A percentile compares a stretch with the other conserved stretches of the same genome.
Conservation (phyloP, 768 basidiomycete genomes). For the Daedalea quercina region DNA sequence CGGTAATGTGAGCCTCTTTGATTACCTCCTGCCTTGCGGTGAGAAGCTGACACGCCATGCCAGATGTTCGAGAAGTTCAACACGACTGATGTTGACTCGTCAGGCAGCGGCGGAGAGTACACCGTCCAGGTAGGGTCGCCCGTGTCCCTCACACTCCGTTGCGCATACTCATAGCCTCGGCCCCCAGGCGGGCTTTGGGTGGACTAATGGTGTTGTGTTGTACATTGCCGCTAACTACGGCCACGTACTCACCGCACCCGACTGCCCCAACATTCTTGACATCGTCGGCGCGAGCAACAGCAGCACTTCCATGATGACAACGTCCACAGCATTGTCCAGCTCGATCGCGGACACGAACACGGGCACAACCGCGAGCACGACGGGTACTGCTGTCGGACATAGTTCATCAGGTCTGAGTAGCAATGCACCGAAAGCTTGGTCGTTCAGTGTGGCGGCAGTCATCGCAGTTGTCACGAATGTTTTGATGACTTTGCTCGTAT, state of each 20-base stretch:
- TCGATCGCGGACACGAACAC: too few relatives aligned
- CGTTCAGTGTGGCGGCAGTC: too few relatives aligned
- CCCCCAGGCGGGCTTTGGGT: slow-evolving; percentile 68
- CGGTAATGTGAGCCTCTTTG: slow-evolving; percentile 59
- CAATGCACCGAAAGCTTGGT: too few relatives aligned
- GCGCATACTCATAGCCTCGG: neutral
- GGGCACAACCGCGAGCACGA: too few relatives aligned
- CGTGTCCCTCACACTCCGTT: neutral
- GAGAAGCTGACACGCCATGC: neutral
- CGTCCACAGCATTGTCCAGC: too few relatives aligned
- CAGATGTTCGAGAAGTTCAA: slow-evolving; percentile 93
- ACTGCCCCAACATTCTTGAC: slow-evolving; percentile 47
- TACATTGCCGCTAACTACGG: slow-evolving; percentile 73
- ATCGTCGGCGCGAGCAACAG: neutral
- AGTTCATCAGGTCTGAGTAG: too few relatives aligned
- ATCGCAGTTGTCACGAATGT: too few relatives aligned
- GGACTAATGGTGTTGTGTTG: slow-evolving; percentile 80
- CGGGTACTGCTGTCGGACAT: too few relatives aligned
- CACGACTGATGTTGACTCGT: slow-evolving; percentile 66
- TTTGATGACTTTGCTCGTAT: too few relatives aligned
- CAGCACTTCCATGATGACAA: too few relatives aligned
- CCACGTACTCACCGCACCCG: slow-evolving; percentile 46
- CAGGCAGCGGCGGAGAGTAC: slow-evolving; percentile 82
- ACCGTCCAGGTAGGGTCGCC: slow-evolving; percentile 57
- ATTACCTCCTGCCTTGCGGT: neutral